Evolutionary conservation across 164 flowering plant species (phyloP).

Genomic region (Chimonanthus salicifolius): DNA sequence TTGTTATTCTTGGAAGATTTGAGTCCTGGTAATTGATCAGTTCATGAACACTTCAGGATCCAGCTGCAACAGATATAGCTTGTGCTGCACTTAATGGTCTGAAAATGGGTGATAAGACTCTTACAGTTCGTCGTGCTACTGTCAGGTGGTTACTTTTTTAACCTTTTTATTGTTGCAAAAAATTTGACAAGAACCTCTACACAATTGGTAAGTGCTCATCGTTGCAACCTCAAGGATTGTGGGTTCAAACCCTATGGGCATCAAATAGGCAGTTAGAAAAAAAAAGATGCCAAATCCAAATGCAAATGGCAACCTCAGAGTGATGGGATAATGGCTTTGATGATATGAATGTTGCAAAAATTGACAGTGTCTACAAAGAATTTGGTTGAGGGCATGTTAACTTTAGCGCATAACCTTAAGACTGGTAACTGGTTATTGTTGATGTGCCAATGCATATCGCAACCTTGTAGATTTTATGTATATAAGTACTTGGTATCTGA

Average conservation of each 20-base stretch:
- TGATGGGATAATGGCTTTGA: too few relatives aligned
- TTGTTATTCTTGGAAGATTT: neutral
- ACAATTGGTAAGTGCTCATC: too few relatives aligned
- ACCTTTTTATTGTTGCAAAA: neutral
- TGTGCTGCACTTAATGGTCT: conserved; percentile 83
- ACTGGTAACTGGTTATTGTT: too few relatives aligned
- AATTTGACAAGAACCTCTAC: too few relatives aligned
- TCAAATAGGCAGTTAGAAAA: neutral
- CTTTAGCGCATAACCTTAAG: too few relatives aligned
- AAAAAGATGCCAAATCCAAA: too few relatives aligned
- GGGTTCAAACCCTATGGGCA: neutral
- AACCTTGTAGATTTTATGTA: neutral
- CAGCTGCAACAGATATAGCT: conserved; percentile 73
- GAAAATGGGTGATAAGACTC: conserved; percentile 85
- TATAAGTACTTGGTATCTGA: too few relatives aligned
- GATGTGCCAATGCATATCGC: neutral
- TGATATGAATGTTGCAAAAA: too few relatives aligned
- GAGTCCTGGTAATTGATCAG: neutral
- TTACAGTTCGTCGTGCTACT: conserved; percentile 81
- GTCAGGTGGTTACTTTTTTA: conserved; percentile 34
- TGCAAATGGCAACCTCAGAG: neutral
- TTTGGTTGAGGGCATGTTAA: too few relatives aligned
- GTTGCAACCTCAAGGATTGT: too few relatives aligned
- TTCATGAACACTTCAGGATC: conserved; percentile 44
- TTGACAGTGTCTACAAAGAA: too few relatives aligned